Conservation (phyloP, 1,139 yeast genomes). For the Kodamaea ohmeri region DNA sequence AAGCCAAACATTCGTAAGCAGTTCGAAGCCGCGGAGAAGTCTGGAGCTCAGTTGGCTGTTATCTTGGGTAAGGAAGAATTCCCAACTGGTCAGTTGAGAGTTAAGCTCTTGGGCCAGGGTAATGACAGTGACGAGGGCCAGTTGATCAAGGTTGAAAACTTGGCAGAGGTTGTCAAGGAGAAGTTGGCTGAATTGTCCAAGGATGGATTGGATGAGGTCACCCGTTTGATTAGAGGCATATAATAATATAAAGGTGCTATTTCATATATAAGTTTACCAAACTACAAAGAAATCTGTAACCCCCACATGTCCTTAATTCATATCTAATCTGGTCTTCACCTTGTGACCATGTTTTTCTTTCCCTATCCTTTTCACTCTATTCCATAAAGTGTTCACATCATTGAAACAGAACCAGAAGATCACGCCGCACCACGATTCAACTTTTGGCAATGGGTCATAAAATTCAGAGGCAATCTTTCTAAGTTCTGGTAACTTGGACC, state of each 20-base stretch:
- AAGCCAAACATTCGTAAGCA: constrained; percentile 95
- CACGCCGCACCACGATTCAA: constrained; percentile 76
- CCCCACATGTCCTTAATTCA: constrained; percentile 11
- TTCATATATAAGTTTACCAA: background rate
- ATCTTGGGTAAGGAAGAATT: constrained; percentile 94
- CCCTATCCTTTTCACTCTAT: constrained; percentile 69
- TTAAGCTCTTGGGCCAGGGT: constrained; percentile 86
- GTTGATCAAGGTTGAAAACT: constrained; percentile 57
- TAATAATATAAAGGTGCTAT: background rate
- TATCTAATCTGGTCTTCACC: constrained; percentile 20
- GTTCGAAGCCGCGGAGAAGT: constrained; percentile 94
- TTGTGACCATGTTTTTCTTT: constrained; percentile 38
- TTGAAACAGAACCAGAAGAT: constrained; percentile 69
- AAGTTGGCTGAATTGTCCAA: constrained; percentile 46
- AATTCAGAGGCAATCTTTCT: constrained; percentile 73
- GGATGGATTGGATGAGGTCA: constrained; percentile 53
- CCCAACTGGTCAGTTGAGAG: constrained; percentile 74
- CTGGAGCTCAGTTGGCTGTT: constrained; percentile 88
- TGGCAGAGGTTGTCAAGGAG: constrained; percentile 53
- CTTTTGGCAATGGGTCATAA: constrained; percentile 77
- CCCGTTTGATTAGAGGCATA: constrained; percentile 54
- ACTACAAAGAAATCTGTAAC: background rate
- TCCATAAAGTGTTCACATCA: constrained; percentile 69
- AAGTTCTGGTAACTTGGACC: constrained; percentile 74
- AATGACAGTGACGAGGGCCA: constrained; percentile 88